These are phyloP conservation scores for Zygnema cylindricum DNA, from an alignment of 139 green algal genomes.

Conservation along the genomic window DNA sequence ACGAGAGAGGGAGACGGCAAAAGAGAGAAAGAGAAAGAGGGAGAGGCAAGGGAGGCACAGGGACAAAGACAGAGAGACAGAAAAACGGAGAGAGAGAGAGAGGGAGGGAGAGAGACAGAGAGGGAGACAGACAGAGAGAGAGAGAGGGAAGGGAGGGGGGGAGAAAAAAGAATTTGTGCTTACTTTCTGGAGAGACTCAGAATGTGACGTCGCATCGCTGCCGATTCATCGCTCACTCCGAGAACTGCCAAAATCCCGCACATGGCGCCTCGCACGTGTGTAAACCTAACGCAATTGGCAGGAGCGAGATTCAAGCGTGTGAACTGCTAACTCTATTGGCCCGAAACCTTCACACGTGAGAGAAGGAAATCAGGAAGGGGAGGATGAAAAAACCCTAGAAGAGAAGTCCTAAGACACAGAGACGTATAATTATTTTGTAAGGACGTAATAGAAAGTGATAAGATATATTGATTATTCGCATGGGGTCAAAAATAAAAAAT, in stretches of 20 bases:
- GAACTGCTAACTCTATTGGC: too few species aligned
- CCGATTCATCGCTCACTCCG: constrained; percentile 21
- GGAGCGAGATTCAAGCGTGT: too few species aligned
- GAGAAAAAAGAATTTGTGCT: too few species aligned
- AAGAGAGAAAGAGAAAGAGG: neutral
- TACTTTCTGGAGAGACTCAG: constrained; percentile 44
- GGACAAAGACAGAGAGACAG: neutral
- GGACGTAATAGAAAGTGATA: too few species aligned
- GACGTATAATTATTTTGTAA: too few species aligned
- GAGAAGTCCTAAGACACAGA: too few species aligned
- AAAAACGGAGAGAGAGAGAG: constrained; percentile 4
- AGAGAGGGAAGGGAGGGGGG: neutral
- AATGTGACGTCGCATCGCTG: constrained; percentile 21
- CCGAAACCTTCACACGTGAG: too few species aligned
- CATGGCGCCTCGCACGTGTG: constrained; percentile 27
- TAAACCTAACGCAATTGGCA: too few species aligned
- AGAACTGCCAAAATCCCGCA: constrained; percentile 58
- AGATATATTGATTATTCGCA: too few species aligned
- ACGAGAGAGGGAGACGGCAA: neutral
- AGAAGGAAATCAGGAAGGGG: too few species aligned
- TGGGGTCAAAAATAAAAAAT: too few species aligned
- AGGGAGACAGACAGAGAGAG: neutral
- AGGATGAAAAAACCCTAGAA: too few species aligned
- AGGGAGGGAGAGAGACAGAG: neutral
- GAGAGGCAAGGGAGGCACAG: neutral